Conservation (phyloP, 805 yeast genomes). For the Trichomonascus vanleenenianus region DNA sequence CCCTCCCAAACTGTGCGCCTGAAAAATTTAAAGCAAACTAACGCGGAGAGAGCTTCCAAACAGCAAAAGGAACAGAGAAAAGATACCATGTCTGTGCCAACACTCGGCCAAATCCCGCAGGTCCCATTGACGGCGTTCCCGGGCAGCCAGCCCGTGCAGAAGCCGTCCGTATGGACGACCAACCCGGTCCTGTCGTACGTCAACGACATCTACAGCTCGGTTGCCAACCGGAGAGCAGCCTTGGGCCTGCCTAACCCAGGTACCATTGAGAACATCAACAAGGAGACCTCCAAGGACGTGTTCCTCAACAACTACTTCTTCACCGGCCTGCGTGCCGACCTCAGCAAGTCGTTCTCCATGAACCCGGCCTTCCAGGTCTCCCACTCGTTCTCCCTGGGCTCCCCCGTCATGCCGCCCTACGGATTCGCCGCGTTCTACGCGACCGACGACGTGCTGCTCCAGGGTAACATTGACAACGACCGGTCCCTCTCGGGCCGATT, state of each 20-base stretch:
- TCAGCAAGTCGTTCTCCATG: conserved; percentile 83
- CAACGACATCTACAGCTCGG: conserved; percentile 64
- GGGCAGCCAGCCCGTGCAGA: conserved; percentile 3
- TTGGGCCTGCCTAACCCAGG: conserved; percentile 88
- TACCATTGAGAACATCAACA: conserved; percentile 83
- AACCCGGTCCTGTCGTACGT: conserved; percentile 77
- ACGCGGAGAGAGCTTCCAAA: neutral
- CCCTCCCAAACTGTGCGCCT: neutral
- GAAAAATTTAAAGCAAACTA: too few species aligned
- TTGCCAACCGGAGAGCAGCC: conserved; percentile 71
- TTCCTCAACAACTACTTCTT: conserved; percentile 83
- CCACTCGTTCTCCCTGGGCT: conserved; percentile 86
- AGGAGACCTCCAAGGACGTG: conserved; percentile 91
- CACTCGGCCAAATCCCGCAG: conserved; percentile 17
- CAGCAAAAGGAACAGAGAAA: neutral
- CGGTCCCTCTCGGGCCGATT: conserved; percentile 78
- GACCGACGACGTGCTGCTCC: conserved; percentile 74
- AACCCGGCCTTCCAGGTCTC: conserved; percentile 96
- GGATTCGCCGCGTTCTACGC: conserved; percentile 88
- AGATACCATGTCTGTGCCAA: conserved; percentile 14
- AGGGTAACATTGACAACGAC: conserved; percentile 89
- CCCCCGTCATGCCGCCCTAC: conserved; percentile 78
- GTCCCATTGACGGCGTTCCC: neutral
- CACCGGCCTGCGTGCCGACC: conserved; percentile 94
- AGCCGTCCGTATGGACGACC: conserved; percentile 49